phyloP scores from a whole-genome alignment of 345 rosid genomes.

The Sonneratia caseolaris region DNA sequence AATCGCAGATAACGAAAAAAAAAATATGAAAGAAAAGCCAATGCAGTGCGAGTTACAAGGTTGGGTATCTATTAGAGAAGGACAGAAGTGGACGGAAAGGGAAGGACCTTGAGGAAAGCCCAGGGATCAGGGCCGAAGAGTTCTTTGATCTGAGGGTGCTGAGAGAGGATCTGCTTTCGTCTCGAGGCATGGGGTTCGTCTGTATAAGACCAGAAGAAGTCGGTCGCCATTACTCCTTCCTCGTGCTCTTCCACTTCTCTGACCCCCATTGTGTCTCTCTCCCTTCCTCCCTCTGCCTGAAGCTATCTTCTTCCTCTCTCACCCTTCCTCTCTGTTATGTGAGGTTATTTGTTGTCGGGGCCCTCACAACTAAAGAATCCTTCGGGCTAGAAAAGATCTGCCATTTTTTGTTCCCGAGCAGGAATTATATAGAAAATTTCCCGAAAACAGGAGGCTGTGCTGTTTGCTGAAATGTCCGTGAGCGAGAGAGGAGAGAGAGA shows the following conservation, averaged over 20 bases:
- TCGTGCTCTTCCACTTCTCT: slow-evolving; percentile 12
- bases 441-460: neutral
- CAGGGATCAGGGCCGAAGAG: slow-evolving; percentile 86
- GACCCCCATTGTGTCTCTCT: slow-evolving; percentile 1
- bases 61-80: too few relatives aligned
- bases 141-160: slow-evolving; percentile 67
- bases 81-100: neutral
- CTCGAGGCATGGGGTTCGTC: slow-evolving; percentile 88
- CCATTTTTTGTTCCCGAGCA: neutral
- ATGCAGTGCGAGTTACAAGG: too few relatives aligned
- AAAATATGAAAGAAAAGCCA: too few relatives aligned
- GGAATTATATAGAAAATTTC: neutral
- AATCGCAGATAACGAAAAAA: too few relatives aligned
- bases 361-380: neutral
- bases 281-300: neutral
- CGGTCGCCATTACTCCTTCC: slow-evolving; percentile 58
- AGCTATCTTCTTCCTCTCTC: neutral
- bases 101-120: slow-evolving; percentile 55
- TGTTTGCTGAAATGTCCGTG: slow-evolving; percentile 1
- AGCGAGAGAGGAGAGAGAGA: neutral
- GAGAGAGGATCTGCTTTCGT: slow-evolving; percentile 76
- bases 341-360: neutral
- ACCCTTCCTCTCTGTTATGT: neutral
- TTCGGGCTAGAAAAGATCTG: neutral
- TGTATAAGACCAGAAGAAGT: slow-evolving; percentile 87